phyloP scores from a whole-genome alignment of 306 rosid species.

The Alnus rubra region DNA sequence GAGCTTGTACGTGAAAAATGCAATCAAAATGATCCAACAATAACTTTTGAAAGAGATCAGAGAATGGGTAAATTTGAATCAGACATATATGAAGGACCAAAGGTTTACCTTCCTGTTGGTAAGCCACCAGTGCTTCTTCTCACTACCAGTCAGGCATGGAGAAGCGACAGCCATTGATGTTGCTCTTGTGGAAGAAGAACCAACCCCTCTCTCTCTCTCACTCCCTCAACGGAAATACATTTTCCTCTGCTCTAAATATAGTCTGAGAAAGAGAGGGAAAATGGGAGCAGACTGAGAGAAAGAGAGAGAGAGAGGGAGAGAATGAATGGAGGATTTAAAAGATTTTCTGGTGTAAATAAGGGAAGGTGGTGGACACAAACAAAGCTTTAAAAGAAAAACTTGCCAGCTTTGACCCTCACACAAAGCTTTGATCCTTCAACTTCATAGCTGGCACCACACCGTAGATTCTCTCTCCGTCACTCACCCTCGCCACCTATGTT shows the following conservation, averaged over 20 bases:
- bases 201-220: constrained; percentile 1
- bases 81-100: too few relatives aligned
- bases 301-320: constrained; percentile 26
- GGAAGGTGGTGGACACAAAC: constrained; percentile 20
- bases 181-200: constrained; percentile 19
- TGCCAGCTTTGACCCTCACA: constrained; percentile 74
- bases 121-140: constrained; percentile 97
- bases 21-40: background rate
- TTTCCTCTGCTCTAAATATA: constrained; percentile 23
- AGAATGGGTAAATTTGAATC: background rate
- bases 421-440: constrained; percentile 76
- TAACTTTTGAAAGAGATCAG: background rate
- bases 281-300: background rate
- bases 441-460: constrained; percentile 83
- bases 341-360: constrained; percentile 31
- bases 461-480: constrained; percentile 37
- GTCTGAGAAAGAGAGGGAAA: constrained; percentile 26
- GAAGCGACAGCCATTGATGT: constrained; percentile 60
- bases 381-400: constrained; percentile 16
- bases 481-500: constrained; percentile 12
- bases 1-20: background rate
- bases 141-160: constrained; percentile 43
- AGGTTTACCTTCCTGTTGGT: constrained; percentile 69
- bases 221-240: constrained; percentile 35
- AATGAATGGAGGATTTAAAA: constrained; percentile 33